Base-by-base conservation (phyloP, 345 rosid species). In the Corymbia maculata region DNA sequence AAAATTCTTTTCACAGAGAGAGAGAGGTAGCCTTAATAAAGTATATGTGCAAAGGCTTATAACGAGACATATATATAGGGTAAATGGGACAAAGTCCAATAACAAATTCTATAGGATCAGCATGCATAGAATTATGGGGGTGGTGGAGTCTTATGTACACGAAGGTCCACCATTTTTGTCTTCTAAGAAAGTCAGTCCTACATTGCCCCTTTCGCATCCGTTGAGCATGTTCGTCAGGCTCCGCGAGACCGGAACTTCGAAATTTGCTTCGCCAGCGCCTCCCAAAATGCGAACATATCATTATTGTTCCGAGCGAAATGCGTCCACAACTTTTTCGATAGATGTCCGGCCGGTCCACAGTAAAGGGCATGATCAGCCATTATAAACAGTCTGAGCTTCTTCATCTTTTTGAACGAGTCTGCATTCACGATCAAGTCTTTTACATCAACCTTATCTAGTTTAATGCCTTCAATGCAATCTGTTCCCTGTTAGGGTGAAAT, bases 61-160 rank as follows among this genome's bases (percentile, higher is more conserved):
- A 55, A 55, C 9, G 61, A 55, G 4, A 55, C 61, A 55, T 55
- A 17, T 55, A 26, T 55, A 8, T 55, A 24, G 61, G 61, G 61
- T 55, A 19, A 21, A 21, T 55, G 26, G 61, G 61, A 5, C 61
- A 21, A 55, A 55, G 61, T 55, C 26, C 61, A 21, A 21, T 55
- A 55, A 55, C 5, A 21, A 55, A 55, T 19, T 53, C 13, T 53
- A 53, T 53, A 17, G 24, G 57, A 53, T 53, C 57, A 53, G 2
- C 59, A 2, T 55, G 26, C 59, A 1, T 55, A 55, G 11, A 55
- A 55, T 22, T 9, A 55, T 55, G 4, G 2, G 28, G 61, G 61
- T 0, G 2, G 61, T 11, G 28, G 28, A 55, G 61, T 55, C 61
- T 55, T 55, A 55, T 55, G 61, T 55, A 0, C 61, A 0, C 28